Conservation (phyloP, 495 filamentous ascomycete genomes). For the Parathielavia hyrcaniae region DNA sequence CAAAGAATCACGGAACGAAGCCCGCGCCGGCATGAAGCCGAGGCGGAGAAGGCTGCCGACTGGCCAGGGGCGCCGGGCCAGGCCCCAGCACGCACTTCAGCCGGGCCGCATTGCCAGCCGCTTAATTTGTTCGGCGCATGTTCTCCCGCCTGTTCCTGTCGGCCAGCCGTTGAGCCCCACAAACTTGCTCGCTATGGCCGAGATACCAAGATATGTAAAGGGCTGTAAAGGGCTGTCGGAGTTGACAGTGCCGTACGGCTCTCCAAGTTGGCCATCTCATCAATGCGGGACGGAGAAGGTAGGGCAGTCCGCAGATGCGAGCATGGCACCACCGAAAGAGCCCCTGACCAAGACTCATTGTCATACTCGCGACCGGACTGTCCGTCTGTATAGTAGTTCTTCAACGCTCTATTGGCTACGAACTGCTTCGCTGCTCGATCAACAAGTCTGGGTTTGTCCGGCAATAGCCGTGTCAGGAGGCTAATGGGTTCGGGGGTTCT, state of each 20-base stretch:
- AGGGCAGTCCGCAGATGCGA: too few species aligned
- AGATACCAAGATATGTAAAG: conserved; percentile 10
- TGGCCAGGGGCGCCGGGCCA: conserved; percentile 5
- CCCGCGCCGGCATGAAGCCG: conserved; percentile 7
- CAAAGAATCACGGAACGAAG: conserved; percentile 3
- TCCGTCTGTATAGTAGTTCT: too few species aligned
- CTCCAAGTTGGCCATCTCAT: neutral
- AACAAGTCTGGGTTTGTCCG: too few species aligned
- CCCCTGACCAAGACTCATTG: neutral
- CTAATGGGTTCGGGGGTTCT: neutral
- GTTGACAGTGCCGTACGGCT: neutral
- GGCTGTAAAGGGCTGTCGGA: neutral
- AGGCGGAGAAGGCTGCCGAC: conserved; percentile 4
- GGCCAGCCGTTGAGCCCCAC: neutral
- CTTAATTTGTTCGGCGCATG: conserved; percentile 22
- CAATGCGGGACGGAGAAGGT: too few species aligned
- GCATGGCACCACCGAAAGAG: neutral
- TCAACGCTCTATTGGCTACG: too few species aligned
- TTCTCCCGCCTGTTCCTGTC: neutral
- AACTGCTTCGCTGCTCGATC: too few species aligned
- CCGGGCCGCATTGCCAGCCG: conserved; percentile 29
- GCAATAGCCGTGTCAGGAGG: too few species aligned
- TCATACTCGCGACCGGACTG: neutral
- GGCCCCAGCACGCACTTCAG: neutral
- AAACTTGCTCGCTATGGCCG: conserved; percentile 2